phyloP scores from a whole-genome alignment of 2,329 filamentous ascomycete genomes.

The Raffaelea albimanens region DNA sequence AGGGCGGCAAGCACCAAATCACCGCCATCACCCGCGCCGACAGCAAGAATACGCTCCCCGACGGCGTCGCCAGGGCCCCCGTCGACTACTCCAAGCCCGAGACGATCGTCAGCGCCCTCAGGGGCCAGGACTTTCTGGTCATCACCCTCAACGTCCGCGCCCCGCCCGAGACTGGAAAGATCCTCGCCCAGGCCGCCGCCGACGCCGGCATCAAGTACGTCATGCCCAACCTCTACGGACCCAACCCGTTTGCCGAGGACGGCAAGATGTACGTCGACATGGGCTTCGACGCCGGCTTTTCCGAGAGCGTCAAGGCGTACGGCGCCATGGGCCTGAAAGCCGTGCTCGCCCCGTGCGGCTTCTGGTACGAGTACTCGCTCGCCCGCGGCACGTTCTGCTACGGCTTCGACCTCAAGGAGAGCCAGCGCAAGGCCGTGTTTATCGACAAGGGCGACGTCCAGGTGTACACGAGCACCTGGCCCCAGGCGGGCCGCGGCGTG shows the following conservation, averaged over 20 bases:
- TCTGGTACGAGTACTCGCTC: slow-evolving; percentile 45
- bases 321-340: slow-evolving; percentile 31
- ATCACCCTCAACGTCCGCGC: slow-evolving; percentile 40
- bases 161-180: slow-evolving; percentile 33
- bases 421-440: slow-evolving; percentile 28
- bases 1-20: slow-evolving; percentile 37
- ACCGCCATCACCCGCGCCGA: slow-evolving; percentile 39
- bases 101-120: slow-evolving; percentile 38
- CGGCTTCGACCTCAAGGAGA: slow-evolving; percentile 41
- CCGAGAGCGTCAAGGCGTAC: slow-evolving; percentile 21
- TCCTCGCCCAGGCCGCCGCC: slow-evolving; percentile 44
- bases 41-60: slow-evolving; percentile 26
- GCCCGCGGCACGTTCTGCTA: slow-evolving; percentile 22
- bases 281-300: slow-evolving; percentile 15
- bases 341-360: slow-evolving; percentile 34
- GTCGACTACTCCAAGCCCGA: slow-evolving; percentile 36
- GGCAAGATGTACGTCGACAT: slow-evolving; percentile 26
- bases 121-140: slow-evolving; percentile 44
- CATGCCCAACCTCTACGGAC: slow-evolving; percentile 43
- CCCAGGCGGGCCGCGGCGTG: slow-evolving; percentile 44
- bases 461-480: slow-evolving; percentile 48
- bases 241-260: slow-evolving; percentile 37
- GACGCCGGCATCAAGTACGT: slow-evolving; percentile 45
- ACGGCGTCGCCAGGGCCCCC: slow-evolving; percentile 28
- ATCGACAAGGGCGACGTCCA: slow-evolving; percentile 47